These are phyloP conservation scores for Ophiostoma triangulosporum DNA, from an alignment of 2,329 filamentous ascomycete genomes.

Conservation along the genomic window DNA sequence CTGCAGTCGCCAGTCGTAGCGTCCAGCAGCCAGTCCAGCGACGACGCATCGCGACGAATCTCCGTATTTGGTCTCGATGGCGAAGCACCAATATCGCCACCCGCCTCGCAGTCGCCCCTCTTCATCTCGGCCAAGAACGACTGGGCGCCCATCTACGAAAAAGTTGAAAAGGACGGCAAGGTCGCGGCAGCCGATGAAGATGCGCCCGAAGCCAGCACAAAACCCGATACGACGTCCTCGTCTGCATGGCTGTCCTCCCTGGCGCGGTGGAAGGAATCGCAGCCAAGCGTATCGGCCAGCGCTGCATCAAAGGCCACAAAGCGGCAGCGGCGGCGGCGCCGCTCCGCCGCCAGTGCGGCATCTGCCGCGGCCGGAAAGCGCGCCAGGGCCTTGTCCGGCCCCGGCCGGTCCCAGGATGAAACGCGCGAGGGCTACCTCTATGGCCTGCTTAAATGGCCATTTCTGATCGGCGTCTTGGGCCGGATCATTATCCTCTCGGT, in stretches of 20 bases:
- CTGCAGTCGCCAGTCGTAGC: constrained; percentile 38
- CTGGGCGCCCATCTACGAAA: constrained; percentile 80
- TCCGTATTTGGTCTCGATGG: constrained; percentile 24
- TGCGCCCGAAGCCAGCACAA: neutral
- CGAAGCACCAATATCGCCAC: constrained; percentile 10
- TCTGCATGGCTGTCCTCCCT: constrained; percentile 3
- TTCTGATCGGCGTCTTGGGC: constrained; percentile 63
- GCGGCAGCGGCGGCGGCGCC: constrained; percentile 2
- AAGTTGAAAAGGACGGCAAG: too few species aligned
- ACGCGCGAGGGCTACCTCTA: constrained; percentile 91
- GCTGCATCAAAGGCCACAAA: neutral
- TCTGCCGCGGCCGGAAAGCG: constrained; percentile 20
- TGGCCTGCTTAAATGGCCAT: constrained; percentile 78
- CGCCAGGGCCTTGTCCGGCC: constrained; percentile 6
- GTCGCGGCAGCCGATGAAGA: constrained; percentile 24
- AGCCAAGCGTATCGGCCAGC: constrained; percentile 23
- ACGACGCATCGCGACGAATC: constrained; percentile 24
- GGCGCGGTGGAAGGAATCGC: constrained; percentile 7
- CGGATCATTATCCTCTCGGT: constrained; percentile 67
- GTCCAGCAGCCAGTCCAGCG: constrained; percentile 30
- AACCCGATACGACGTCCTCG: neutral
- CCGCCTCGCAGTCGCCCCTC: constrained; percentile 17
- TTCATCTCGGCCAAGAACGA: constrained; percentile 89
- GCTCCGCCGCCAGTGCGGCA: constrained; percentile 13
- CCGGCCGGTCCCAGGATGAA: constrained; percentile 65